A percentile compares a stretch with the other conserved stretches of the same genome.
Evolutionary conservation across 2,329 filamentous ascomycete species (phyloP).

Genomic region (Nothophoma quercina): DNA sequence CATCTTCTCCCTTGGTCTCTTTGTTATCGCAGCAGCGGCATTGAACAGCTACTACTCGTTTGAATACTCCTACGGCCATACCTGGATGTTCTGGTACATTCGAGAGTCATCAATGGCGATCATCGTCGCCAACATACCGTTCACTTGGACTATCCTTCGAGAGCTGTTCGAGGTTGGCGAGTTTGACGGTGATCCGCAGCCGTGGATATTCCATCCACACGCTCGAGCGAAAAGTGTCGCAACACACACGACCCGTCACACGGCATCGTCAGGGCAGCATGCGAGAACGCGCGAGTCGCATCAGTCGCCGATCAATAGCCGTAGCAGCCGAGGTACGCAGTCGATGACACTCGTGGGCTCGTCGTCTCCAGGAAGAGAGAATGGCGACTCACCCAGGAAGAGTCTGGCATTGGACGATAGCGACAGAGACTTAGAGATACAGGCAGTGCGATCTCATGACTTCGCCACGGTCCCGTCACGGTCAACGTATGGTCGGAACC

Average conservation of each 20-base stretch:
- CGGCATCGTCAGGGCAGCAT: slow-evolving; percentile 7
- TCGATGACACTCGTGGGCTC: slow-evolving; percentile 26
- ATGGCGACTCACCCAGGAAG: slow-evolving; percentile 1
- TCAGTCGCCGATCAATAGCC: slow-evolving; percentile 12
- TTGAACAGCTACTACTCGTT: slow-evolving; percentile 57
- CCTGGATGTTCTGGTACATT: slow-evolving; percentile 45
- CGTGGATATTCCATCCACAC: slow-evolving; percentile 40
- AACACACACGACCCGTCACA: slow-evolving; percentile 22
- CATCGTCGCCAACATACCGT: slow-evolving; percentile 60
- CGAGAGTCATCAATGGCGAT: slow-evolving; percentile 42
- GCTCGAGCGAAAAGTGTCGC: slow-evolving; percentile 36
- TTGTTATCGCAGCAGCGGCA: slow-evolving; percentile 58
- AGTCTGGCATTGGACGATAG: slow-evolving; percentile 7
- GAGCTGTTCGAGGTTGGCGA: slow-evolving; percentile 55
- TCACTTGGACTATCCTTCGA: slow-evolving; percentile 60
- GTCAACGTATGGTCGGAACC: not conserved
- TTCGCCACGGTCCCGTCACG: not conserved
- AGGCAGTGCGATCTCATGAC: not conserved
- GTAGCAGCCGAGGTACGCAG: slow-evolving; percentile 18
- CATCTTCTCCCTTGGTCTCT: slow-evolving; percentile 64
- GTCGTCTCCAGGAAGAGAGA: slow-evolving; percentile 17
- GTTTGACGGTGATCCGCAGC: slow-evolving; percentile 38
- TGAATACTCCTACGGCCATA: slow-evolving; percentile 30
- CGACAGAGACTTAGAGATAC: not conserved
- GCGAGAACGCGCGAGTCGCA: slow-evolving; percentile 18